Conservation (phyloP, 2,329 filamentous ascomycete genomes). For the Cadophora malorum region DNA sequence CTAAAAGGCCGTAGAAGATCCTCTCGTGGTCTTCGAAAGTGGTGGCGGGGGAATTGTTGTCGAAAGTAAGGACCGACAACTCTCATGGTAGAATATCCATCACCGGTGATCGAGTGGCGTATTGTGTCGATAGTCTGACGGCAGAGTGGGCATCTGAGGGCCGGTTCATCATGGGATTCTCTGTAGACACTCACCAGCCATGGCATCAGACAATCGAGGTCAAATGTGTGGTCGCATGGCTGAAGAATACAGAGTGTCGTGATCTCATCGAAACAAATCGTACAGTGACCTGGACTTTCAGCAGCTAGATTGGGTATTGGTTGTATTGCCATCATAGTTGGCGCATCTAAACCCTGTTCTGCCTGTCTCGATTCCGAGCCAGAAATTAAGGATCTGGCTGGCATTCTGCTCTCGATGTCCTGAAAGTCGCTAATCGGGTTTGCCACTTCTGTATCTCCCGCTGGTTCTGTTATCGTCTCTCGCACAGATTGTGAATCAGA, state of each 20-base stretch:
- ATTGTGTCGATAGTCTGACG: background rate
- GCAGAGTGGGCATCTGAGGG: slow-evolving; percentile 15
- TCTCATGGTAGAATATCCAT: background rate
- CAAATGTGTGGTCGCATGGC: slow-evolving; percentile 18
- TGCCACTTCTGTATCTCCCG: background rate
- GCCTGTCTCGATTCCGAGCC: too few relatives aligned
- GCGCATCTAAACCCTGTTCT: too few relatives aligned
- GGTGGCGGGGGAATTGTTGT: background rate
- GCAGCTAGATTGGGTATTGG: background rate
- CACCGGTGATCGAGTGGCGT: background rate
- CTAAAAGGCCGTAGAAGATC: background rate
- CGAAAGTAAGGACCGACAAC: slow-evolving; percentile 9
- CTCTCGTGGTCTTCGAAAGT: background rate
- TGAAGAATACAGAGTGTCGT: background rate
- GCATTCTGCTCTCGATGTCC: too few relatives aligned
- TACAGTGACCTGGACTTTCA: background rate
- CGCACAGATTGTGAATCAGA: background rate
- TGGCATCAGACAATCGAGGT: slow-evolving; percentile 14
- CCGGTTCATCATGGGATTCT: background rate
- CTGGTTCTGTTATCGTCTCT: background rate
- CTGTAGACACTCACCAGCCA: slow-evolving; percentile 3
- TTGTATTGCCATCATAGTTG: too few relatives aligned
- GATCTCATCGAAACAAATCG: slow-evolving; percentile 13
- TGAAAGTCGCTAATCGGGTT: too few relatives aligned
- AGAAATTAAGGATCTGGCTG: too few relatives aligned